Evolutionary conservation across 805 yeast genomes (phyloP).

Genomic region (Helenozyma baotianmanensis): DNA sequence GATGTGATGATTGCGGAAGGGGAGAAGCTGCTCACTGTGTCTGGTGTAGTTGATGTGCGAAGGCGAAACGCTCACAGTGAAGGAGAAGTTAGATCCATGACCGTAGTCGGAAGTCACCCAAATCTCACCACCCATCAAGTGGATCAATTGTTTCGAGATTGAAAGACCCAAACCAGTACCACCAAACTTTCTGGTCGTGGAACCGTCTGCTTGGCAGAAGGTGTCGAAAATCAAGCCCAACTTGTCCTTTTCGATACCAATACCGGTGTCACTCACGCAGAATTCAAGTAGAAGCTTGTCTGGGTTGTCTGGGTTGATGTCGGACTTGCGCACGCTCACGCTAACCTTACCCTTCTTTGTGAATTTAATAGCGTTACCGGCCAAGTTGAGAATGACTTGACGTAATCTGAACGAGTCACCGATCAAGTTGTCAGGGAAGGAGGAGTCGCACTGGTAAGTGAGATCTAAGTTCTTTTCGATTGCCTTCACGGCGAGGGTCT

Average conservation of each 20-base stretch:
- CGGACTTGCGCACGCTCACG: conserved; percentile 60
- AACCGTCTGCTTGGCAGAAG: conserved; percentile 91
- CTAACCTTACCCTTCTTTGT: conserved; percentile 81
- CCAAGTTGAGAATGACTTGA: conserved; percentile 80
- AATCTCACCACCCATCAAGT: conserved; percentile 89
- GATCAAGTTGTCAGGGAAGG: conserved; percentile 80
- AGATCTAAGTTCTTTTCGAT: conserved; percentile 80
- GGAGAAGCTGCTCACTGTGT: conserved; percentile 64
- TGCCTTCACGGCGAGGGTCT: conserved; percentile 85
- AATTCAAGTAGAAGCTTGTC: conserved; percentile 61
- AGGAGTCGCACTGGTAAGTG: conserved; percentile 76
- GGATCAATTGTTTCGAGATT: conserved; percentile 81
- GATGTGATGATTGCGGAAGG: conserved; percentile 67
- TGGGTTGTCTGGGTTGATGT: conserved; percentile 26
- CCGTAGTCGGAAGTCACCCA: conserved; percentile 86
- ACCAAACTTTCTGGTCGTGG: conserved; percentile 88
- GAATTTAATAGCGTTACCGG: conserved; percentile 87
- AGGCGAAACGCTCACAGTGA: conserved; percentile 75
- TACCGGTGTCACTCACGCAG: conserved; percentile 87
- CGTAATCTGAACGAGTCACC: conserved; percentile 88
- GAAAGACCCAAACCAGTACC: conserved; percentile 90
- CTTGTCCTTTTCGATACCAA: conserved; percentile 83
- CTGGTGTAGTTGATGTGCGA: conserved; percentile 58
- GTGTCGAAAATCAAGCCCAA: conserved; percentile 83
- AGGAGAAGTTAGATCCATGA: conserved; percentile 76